phyloP scores from a whole-genome alignment of 192 early-diverging fungal species.

The Backusella macrospora region DNA sequence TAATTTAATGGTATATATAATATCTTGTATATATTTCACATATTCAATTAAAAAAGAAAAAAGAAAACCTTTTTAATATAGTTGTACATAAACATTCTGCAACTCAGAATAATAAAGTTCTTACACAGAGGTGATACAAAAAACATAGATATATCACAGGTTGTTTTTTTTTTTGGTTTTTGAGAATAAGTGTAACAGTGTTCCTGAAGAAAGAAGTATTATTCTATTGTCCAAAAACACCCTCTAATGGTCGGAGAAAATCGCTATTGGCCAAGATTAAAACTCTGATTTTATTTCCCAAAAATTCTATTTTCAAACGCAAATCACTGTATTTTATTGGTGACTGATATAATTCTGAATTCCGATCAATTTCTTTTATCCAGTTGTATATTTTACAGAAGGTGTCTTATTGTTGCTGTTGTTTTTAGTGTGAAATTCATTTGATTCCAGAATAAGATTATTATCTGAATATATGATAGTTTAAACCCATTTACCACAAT shows the following conservation, averaged over 20 bases:
- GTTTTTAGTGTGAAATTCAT: not conserved
- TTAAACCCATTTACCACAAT: not conserved
- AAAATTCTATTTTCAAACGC: too few species aligned
- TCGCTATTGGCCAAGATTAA: too few species aligned
- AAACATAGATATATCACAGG: not conserved
- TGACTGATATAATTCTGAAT: not conserved
- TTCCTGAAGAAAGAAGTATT: not conserved
- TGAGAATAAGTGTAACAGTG: not conserved
- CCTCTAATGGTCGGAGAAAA: too few species aligned
- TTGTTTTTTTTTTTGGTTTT: not conserved
- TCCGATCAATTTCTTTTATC: not conserved
- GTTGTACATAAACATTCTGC: too few species aligned
- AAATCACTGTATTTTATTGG: constrained; percentile 8
- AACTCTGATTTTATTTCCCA: constrained; percentile 1
- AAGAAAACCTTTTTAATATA: not conserved
- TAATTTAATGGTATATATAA: not conserved
- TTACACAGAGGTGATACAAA: not conserved
- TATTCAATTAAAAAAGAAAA: not conserved
- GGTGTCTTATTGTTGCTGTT: not conserved
- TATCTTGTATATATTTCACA: not conserved
- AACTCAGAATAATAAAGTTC: not conserved
- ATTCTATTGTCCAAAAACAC: too few species aligned
- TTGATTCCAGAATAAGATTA: not conserved
- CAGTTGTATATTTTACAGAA: not conserved
- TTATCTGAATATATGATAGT: not conserved